Evolutionary conservation across 495 filamentous ascomycete species (phyloP).

Genomic region (Podospora tetraspora): DNA sequence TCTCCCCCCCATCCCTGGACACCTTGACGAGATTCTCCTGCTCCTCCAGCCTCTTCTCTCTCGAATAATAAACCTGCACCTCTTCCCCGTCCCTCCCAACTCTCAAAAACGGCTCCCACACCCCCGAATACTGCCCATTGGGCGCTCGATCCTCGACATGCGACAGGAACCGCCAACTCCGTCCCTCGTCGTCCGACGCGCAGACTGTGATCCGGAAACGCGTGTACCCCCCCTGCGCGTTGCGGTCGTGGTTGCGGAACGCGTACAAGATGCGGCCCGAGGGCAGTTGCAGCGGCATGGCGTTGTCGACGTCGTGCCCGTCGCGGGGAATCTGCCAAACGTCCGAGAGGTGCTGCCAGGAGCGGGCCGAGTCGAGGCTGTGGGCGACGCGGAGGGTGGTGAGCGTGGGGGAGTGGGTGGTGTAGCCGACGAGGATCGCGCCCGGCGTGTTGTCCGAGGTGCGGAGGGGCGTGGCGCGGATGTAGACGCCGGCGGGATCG

Average conservation of each 20-base stretch:
- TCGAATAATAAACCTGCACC: constrained; percentile 17
- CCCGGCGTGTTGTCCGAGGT: constrained; percentile 22
- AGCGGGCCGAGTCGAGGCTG: constrained; percentile 38
- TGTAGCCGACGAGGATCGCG: constrained; percentile 40
- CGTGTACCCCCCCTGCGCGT: constrained; percentile 34
- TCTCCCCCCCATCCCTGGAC: constrained; percentile 3
- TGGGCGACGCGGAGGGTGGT: constrained; percentile 29
- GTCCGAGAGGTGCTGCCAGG: constrained; percentile 37
- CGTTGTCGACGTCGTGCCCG: constrained; percentile 55
- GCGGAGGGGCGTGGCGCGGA: constrained; percentile 36
- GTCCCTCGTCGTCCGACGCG: constrained; percentile 10
- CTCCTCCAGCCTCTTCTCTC: background rate
- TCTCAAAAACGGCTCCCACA: constrained; percentile 22
- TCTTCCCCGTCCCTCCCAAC: background rate
- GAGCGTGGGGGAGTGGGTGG: constrained; percentile 25
- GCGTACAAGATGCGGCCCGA: constrained; percentile 48
- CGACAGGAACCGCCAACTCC: constrained; percentile 1
- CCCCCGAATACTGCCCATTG: constrained; percentile 1
- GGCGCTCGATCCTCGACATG: constrained; percentile 10
- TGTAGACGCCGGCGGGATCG: constrained; percentile 42
- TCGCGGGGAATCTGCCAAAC: constrained; percentile 27
- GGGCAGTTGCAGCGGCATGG: constrained; percentile 50
- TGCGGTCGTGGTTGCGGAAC: constrained; percentile 55
- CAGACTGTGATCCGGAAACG: constrained; percentile 24
- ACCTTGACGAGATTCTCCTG: constrained; percentile 18